Percentiles rank a stretch among this genome's conserved stretches.
phyloP scores from a whole-genome alignment of 768 basidiomycete genomes.

The Amanita rimosa region DNA sequence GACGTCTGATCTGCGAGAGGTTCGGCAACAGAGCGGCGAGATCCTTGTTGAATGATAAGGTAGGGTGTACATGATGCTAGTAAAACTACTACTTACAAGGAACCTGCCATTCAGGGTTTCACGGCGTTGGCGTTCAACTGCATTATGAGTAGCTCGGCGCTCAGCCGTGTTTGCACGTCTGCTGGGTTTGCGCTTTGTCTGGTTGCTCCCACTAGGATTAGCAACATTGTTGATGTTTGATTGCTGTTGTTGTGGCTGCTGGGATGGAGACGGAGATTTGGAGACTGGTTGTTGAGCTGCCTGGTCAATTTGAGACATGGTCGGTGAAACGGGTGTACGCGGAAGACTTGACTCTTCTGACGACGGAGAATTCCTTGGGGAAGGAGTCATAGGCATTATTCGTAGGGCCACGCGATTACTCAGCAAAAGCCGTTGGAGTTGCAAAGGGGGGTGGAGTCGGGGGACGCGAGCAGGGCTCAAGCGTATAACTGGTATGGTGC shows the following conservation, averaged over 20 bases:
- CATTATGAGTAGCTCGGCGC: conserved; percentile 93
- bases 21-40: conserved; percentile 88
- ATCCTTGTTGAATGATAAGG: conserved; percentile 38
- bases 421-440: conserved; percentile 25
- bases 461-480: conserved; percentile 66
- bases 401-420: conserved; percentile 30
- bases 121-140: conserved; percentile 86
- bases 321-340: conserved; percentile 32
- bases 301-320: conserved; percentile 15
- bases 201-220: too few species aligned
- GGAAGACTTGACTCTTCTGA: conserved; percentile 23
- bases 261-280: conserved; percentile 13
- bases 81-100: conserved; percentile 38
- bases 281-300: conserved; percentile 5
- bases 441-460: too few species aligned
- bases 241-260: conserved; percentile 8
- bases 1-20: conserved; percentile 82
- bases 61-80: conserved; percentile 1
- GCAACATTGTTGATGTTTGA: conserved; percentile 10
- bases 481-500: conserved; percentile 28
- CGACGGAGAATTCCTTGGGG: conserved; percentile 16
- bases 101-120: conserved; percentile 93
- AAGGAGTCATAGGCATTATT: conserved; percentile 27
- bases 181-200: conserved; percentile 69
- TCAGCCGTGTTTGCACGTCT: conserved; percentile 94